These are phyloP conservation scores for Penicillium daleae DNA, from an alignment of 495 filamentous ascomycete species.

Conservation along the genomic window DNA sequence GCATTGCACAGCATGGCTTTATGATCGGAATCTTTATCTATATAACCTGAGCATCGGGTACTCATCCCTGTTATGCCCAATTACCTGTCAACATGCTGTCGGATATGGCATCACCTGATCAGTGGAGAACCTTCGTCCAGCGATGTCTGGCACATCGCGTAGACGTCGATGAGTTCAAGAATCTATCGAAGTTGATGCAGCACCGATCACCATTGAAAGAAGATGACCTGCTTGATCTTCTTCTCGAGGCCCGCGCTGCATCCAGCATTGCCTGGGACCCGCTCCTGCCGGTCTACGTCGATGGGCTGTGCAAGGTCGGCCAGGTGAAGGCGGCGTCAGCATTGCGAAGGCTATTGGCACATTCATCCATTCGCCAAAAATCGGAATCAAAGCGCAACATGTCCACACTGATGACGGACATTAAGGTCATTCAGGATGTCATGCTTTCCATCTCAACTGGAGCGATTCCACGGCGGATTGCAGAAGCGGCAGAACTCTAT, in stretches of 20 bases:
- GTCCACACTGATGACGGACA: conserved; percentile 51
- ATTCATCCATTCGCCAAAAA: conserved; percentile 51
- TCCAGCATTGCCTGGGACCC: conserved; percentile 62
- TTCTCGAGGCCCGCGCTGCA: conserved; percentile 56
- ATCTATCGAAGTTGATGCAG: conserved; percentile 41
- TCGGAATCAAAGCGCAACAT: conserved; percentile 22
- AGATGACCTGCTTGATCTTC: conserved; percentile 57
- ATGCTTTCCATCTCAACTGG: conserved; percentile 47
- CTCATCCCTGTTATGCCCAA: conserved; percentile 17
- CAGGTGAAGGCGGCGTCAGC: conserved; percentile 59
- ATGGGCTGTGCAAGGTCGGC: conserved; percentile 58
- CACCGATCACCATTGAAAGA: conserved; percentile 38
- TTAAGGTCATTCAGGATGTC: conserved; percentile 49
- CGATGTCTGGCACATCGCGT: conserved; percentile 49
- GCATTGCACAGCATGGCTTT: conserved; percentile 11
- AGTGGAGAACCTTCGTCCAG: conserved; percentile 51
- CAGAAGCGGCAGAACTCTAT: conserved; percentile 43
- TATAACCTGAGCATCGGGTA: neutral
- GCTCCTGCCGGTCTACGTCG: conserved; percentile 64
- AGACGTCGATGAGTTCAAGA: conserved; percentile 47
- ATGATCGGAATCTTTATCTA: conserved; percentile 6
- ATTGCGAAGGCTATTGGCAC: conserved; percentile 60
- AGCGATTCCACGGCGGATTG: conserved; percentile 30
- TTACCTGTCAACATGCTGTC: conserved; percentile 22
- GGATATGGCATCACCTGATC: conserved; percentile 35